A percentile compares a stretch with the other conserved stretches of the same genome.
phyloP scores from a whole-genome alignment of 164 flowering plant species.

The Chloranthus sessilifolius region DNA sequence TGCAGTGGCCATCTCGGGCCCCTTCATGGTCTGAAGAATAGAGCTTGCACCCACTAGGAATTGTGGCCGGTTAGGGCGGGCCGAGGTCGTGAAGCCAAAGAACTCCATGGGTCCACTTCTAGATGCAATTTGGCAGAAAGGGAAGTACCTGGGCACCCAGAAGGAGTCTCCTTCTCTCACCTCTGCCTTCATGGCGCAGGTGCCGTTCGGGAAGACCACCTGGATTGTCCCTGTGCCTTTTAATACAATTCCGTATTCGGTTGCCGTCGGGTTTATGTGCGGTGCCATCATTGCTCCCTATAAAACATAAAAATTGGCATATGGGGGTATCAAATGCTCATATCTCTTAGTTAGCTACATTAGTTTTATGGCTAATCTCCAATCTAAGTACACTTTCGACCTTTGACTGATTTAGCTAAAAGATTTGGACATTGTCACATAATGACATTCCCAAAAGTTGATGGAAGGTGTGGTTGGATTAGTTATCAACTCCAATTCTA shows the following conservation, averaged over 20 bases:
- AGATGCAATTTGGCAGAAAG: constrained; percentile 92
- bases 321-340: too few species aligned
- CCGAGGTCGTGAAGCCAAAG: constrained; percentile 92
- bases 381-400: too few species aligned
- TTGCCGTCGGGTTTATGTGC: constrained; percentile 81
- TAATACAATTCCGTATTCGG: constrained; percentile 75
- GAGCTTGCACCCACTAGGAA: constrained; percentile 74
- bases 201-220: constrained; percentile 81
- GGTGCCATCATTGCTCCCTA: constrained; percentile 99
- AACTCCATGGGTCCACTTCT: constrained; percentile 70
- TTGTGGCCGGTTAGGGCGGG: constrained; percentile 67
- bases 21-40: constrained; percentile 35
- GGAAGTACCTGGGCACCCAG: constrained; percentile 78
- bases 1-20: constrained; percentile 63
- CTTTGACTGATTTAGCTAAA: too few species aligned
- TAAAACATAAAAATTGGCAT: background rate
- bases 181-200: constrained; percentile 46
- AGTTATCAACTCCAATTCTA: too few species aligned
- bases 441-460: too few species aligned
- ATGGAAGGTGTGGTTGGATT: too few species aligned
- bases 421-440: too few species aligned
- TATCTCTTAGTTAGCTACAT: too few species aligned
- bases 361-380: too few species aligned
- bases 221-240: constrained; percentile 61
- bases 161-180: constrained; percentile 76